Conservation (phyloP, 176 grass and related monocot species). For the Bothriochloa decipiens region DNA sequence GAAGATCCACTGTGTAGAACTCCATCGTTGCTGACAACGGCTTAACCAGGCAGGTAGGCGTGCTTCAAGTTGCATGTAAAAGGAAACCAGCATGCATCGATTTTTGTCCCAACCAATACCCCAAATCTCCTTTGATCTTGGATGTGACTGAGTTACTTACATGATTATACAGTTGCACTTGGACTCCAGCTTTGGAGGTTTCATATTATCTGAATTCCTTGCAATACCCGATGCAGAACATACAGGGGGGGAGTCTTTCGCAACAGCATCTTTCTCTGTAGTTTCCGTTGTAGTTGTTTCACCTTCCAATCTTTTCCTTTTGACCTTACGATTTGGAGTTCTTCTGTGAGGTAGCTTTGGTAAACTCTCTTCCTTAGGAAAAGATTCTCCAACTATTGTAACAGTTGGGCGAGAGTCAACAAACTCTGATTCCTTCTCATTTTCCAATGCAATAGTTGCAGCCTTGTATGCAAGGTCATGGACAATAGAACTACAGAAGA, state of each 20-base stretch:
- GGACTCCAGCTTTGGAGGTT: constrained; percentile 84
- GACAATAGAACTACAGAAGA: constrained; percentile 89
- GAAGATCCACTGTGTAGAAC: constrained; percentile 7
- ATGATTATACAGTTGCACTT: constrained; percentile 98
- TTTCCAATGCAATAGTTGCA: constrained; percentile 72
- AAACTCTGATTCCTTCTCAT: constrained; percentile 45
- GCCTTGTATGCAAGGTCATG: constrained; percentile 80
- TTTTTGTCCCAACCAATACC: constrained; percentile 3
- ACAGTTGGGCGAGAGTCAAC: constrained; percentile 41
- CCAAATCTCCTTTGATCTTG: not conserved
- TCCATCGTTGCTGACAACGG: not conserved
- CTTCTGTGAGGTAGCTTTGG: constrained; percentile 48
- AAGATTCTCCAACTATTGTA: constrained; percentile 46
- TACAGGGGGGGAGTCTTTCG: constrained; percentile 46
- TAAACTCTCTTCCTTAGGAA: constrained; percentile 45
- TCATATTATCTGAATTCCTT: constrained; percentile 59
- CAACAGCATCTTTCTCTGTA: constrained; percentile 22
- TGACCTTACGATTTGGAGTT: constrained; percentile 62
- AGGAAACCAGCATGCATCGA: constrained; percentile 4
- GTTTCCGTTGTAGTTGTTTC: constrained; percentile 45
- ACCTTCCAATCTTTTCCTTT: constrained; percentile 82
- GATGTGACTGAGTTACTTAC: constrained; percentile 46
- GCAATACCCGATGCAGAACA: constrained; percentile 46
- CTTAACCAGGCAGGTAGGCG: constrained; percentile 5
- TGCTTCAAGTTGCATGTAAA: not conserved